Evolutionary conservation across 257 asterid species (phyloP), one percentile per base, ranked within the genome.

Genomic region (Cruciata laevipes): DNA sequence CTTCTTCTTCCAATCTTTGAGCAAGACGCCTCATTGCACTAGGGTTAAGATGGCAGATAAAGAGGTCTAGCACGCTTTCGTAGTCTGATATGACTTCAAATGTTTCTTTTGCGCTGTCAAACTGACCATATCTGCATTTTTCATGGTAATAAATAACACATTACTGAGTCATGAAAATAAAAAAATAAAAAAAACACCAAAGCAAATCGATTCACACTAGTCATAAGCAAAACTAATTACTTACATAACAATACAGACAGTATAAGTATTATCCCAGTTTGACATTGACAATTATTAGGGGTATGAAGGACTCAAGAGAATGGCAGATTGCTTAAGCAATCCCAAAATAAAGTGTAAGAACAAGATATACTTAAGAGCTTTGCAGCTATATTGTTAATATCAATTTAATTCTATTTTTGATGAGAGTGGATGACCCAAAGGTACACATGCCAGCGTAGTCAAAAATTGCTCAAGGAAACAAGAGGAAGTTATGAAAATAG

Each of bases 1-100:
- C 82, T 74, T 84, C 96, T 72, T 94, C 99, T 82, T 94, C 99
- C 70, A 94, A 75, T 80, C 85, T 90, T 83, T 94, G 99, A 70
- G 95, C 91, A 27, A 90, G 96, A 65, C 95, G 95, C 74, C 99
- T 83, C 97, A 94, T 85, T 70, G 99, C 97, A 73, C 97, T 94
- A 60, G 99, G 97, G 76, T 94, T 94, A 66, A 94, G 99, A 89
- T 94, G 99, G 87, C 99, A 90, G 76, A 94, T 87, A 77, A 87
- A 94, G 61, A 94, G 85, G 79, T 90, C 97, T 27, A 90, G 95
- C 99, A 90, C 83, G 77, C 99, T 90, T 85, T 94, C 97, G 70
- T 77, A 90, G 78, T 94, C 99, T 73, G 95, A 81, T 60, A 90
- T 87, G 60, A 88, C 96, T 88, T 94, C 99, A 74, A 94, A 94